Conservation (phyloP, 2,329 filamentous ascomycete genomes). For the Curvularia lunata region DNA sequence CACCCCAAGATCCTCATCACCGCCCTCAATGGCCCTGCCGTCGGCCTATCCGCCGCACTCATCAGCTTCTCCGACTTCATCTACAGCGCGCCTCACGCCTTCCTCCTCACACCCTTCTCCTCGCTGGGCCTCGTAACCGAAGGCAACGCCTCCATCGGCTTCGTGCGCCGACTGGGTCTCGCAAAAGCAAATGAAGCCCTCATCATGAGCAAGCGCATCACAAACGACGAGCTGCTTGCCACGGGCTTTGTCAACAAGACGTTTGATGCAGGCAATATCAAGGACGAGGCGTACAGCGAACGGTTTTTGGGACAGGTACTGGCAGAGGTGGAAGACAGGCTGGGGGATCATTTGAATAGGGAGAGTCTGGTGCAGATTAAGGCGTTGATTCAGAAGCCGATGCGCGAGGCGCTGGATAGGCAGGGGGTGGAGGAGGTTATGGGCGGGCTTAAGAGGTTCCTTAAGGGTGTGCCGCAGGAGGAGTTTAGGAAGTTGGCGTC, state of each 20-base stretch:
- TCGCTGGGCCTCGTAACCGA: conserved; percentile 90
- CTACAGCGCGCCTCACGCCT: conserved; percentile 80
- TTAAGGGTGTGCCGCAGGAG: conserved; percentile 80
- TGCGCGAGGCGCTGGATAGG: conserved; percentile 72
- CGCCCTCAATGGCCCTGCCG: conserved; percentile 88
- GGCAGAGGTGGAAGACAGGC: conserved; percentile 77
- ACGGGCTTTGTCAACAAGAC: conserved; percentile 88
- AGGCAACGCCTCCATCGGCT: conserved; percentile 78
- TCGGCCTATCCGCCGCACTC: conserved; percentile 86
- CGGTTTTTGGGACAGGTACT: conserved; percentile 76
- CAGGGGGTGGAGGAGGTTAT: conserved; percentile 87
- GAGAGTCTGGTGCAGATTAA: conserved; percentile 86
- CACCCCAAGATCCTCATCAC: conserved; percentile 93
- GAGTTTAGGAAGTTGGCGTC: conserved; percentile 86
- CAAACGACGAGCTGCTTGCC: conserved; percentile 72
- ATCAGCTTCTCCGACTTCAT: conserved; percentile 88
- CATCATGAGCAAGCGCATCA: conserved; percentile 83
- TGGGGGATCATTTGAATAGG: conserved; percentile 80
- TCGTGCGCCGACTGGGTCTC: conserved; percentile 81
- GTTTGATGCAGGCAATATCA: conserved; percentile 63
- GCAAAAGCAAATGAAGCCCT: conserved; percentile 89
- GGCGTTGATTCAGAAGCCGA: conserved; percentile 76
- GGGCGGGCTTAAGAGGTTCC: conserved; percentile 80
- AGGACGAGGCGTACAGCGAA: conserved; percentile 60
- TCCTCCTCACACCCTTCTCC: conserved; percentile 88